These are phyloP conservation scores for Serpula lacrymans DNA, from an alignment of 768 basidiomycete species.

Conservation along the genomic window DNA sequence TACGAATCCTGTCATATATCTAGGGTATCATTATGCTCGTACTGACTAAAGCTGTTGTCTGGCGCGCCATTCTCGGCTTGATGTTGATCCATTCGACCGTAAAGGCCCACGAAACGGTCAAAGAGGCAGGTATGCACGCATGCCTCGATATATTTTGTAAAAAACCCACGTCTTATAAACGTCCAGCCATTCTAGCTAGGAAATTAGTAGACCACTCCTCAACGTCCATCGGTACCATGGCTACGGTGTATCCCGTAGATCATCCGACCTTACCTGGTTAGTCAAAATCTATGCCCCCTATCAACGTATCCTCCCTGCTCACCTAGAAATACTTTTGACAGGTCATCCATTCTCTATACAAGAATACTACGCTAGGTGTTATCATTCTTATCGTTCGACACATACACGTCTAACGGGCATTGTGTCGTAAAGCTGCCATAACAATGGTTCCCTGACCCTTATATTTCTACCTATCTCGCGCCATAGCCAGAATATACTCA, in stretches of 20 bases:
- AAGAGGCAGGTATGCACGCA: conserved; percentile 42
- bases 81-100: conserved; percentile 2
- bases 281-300: conserved; percentile 5
- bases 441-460: conserved; percentile 51
- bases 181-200: conserved; percentile 42
- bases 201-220: conserved; percentile 36
- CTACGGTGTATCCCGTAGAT: conserved; percentile 43
- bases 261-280: conserved; percentile 37
- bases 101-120: conserved; percentile 37
- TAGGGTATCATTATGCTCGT: too few relatives aligned
- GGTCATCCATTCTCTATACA: conserved; percentile 49
- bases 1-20: too few relatives aligned
- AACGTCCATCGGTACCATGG: conserved; percentile 45
- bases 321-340: conserved; percentile 12
- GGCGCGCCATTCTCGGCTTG: not conserved
- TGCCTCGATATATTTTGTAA: not conserved
- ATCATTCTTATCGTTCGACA: too few relatives aligned
- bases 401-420: conserved; percentile 1
- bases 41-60: too few relatives aligned
- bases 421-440: conserved; percentile 37
- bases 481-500: conserved; percentile 48
- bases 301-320: not conserved
- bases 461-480: conserved; percentile 54
- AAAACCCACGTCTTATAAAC: not conserved
- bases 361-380: conserved; percentile 49